Percentiles rank a stretch among this genome's conserved stretches.
phyloP scores from a whole-genome alignment of 805 yeast species.

The Myxozyma neotropica region DNA sequence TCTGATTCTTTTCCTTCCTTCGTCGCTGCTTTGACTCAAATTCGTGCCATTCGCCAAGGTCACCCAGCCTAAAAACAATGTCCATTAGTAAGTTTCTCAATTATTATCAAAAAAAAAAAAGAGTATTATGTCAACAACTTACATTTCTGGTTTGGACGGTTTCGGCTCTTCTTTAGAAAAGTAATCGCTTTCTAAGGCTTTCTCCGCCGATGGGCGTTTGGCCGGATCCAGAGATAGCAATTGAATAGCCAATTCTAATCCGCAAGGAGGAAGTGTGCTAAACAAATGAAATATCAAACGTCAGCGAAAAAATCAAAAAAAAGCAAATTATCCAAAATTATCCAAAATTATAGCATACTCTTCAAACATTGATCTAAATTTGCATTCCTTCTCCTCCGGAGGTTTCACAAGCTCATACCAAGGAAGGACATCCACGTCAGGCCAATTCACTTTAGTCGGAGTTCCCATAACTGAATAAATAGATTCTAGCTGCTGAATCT shows the following conservation, averaged over 20 bases:
- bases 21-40: constrained; percentile 86
- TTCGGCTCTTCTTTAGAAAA: constrained; percentile 65
- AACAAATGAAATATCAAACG: not conserved
- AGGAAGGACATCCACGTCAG: constrained; percentile 73
- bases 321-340: not conserved
- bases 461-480: constrained; percentile 88
- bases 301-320: not conserved
- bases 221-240: constrained; percentile 71
- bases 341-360: constrained; percentile 36
- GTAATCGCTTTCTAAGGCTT: constrained; percentile 71
- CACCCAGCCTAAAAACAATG: constrained; percentile 44
- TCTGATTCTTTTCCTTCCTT: constrained; percentile 33
- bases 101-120: not conserved
- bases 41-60: constrained; percentile 95
- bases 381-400: constrained; percentile 40
- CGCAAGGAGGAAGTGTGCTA: constrained; percentile 37
- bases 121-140: not conserved
- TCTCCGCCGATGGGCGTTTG: constrained; percentile 64
- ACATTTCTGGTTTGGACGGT: constrained; percentile 58
- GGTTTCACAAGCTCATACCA: constrained; percentile 91
- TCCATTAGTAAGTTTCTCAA: too few species aligned
- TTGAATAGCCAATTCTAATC: constrained; percentile 62
- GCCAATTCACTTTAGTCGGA: constrained; percentile 75
- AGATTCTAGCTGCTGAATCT: constrained; percentile 74
- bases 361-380: constrained; percentile 52